Conservation (phyloP, 495 filamentous ascomycete genomes). For the Cercophora scortea region DNA sequence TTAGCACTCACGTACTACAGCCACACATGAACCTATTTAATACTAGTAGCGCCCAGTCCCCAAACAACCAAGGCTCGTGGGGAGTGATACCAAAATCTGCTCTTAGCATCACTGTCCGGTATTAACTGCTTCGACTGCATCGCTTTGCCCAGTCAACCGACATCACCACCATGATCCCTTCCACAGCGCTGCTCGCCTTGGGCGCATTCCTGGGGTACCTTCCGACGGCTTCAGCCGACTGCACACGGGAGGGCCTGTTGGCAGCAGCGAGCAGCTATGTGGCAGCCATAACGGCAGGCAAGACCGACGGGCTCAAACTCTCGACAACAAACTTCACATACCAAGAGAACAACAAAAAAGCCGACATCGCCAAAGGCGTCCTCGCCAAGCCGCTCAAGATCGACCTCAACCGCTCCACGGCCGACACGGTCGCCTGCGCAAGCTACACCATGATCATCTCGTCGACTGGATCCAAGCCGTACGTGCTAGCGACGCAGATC, state of each 20-base stretch:
- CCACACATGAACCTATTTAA: too few species aligned
- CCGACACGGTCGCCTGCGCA: conserved; percentile 34
- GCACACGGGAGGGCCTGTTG: conserved; percentile 30
- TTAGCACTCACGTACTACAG: too few species aligned
- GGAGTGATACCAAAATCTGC: too few species aligned
- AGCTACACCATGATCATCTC: conserved; percentile 38
- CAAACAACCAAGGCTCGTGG: too few species aligned
- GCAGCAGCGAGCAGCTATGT: conserved; percentile 29
- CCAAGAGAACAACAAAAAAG: conserved; percentile 33
- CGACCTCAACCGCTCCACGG: conserved; percentile 29
- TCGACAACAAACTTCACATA: conserved; percentile 31
- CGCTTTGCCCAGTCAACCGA: too few species aligned
- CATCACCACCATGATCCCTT: too few species aligned
- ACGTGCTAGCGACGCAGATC: conserved; percentile 37
- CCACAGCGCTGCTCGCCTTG: background rate
- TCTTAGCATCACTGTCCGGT: too few species aligned
- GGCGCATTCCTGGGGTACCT: background rate
- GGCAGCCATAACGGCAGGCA: conserved; percentile 25
- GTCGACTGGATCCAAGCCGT: conserved; percentile 26
- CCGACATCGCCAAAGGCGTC: conserved; percentile 24
- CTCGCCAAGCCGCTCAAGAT: conserved; percentile 27
- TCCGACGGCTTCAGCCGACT: conserved; percentile 15
- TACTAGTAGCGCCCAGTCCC: too few species aligned
- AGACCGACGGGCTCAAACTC: conserved; percentile 16
- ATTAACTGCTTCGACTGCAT: too few species aligned